Base-by-base conservation (phyloP, 192 early-diverging fungal genomes). In the Chytriomyces hyalinus region DNA sequence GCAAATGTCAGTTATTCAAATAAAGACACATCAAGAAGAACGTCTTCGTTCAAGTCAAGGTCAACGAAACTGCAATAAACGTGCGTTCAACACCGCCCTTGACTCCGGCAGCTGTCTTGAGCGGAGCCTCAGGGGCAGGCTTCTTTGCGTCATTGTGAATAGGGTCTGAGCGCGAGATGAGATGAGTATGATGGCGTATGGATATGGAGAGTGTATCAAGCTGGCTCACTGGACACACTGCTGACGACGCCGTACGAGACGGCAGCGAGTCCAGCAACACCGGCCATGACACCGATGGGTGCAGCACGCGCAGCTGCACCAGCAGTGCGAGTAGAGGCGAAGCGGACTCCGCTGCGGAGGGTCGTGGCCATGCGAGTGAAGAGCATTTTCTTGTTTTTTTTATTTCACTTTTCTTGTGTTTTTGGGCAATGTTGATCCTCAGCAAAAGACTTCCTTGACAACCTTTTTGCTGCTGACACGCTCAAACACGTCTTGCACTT, bases 21-120 rank as follows among this genome's bases (percentile, higher is more conserved):
- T 65, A 36, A 36, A 2, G 36, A 36, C 36, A 26, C 24, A 26
- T 80, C 36, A 36, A 36, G 76, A 22, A 68, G 78, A 46, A 6
- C 17, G 20, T 48, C n/a, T 20, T 15, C 15, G 1, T 15, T 22
- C 63, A 28, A 47, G 43, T 11, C n/a, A 65, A n/a, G 20, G 15
- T 9, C 1, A 71, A 74, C 60, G 24, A 28, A 76, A 36, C 75
- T 51, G 91, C 91, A 74, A 93, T 90, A 70, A 92, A 93, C 17
- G 92, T 93, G 78, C 92, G 89, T 83, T 93, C 92, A 67, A 85
- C 65, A 6, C 86, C 89, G 61, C 90, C 92, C 13, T 90, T 83
- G 22, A 84, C 80, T 5, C 90, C 90, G 61, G 87, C 83, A 50
- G 84, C 74, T 26, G 87, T 67, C 49, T 75, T 71, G 66, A 67